Evolutionary conservation across 2,329 filamentous ascomycete genomes (phyloP).

Genomic region (Arthrobotrys entomopaga): DNA sequence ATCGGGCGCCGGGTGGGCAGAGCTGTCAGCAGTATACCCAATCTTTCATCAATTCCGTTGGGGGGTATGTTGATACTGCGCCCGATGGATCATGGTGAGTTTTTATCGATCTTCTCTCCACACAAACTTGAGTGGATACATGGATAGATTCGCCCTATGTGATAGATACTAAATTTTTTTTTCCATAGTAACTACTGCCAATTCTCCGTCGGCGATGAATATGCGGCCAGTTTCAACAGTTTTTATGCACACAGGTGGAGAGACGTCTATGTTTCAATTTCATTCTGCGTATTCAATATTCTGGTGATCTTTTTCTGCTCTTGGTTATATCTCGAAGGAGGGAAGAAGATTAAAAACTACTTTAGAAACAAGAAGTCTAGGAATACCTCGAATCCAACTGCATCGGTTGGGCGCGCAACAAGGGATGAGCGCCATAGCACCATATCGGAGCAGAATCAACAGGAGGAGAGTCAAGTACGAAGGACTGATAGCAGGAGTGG

Average conservation of each 20-base stretch:
- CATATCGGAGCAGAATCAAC: not conserved
- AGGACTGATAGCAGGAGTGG: conserved; percentile 18
- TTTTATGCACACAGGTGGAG: conserved; percentile 72
- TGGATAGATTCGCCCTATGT: conserved; percentile 61
- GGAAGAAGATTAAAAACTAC: conserved; percentile 41
- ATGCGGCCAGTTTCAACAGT: conserved; percentile 69
- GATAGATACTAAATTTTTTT: conserved; percentile 57
- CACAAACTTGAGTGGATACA: conserved; percentile 8
- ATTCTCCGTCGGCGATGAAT: conserved; percentile 71
- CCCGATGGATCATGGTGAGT: conserved; percentile 62
- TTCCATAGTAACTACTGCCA: conserved; percentile 70
- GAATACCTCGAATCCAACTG: not conserved
- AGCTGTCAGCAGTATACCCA: conserved; percentile 71
- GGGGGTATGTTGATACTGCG: conserved; percentile 71
- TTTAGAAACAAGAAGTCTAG: conserved; percentile 16
- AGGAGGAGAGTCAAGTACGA: conserved; percentile 2
- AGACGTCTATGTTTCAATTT: conserved; percentile 66
- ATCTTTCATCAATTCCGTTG: conserved; percentile 66
- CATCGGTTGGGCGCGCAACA: not conserved
- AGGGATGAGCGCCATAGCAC: not conserved
- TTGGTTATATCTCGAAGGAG: conserved; percentile 66
- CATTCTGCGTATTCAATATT: conserved; percentile 74
- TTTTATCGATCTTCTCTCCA: not conserved
- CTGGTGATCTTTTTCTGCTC: conserved; percentile 66
- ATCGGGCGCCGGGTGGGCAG: conserved; percentile 69